Evolutionary conservation across 441 rosid genomes (phyloP), one percentile per base, ranked within the genome.

Genomic region (Pelargonium fulgidum): DNA sequence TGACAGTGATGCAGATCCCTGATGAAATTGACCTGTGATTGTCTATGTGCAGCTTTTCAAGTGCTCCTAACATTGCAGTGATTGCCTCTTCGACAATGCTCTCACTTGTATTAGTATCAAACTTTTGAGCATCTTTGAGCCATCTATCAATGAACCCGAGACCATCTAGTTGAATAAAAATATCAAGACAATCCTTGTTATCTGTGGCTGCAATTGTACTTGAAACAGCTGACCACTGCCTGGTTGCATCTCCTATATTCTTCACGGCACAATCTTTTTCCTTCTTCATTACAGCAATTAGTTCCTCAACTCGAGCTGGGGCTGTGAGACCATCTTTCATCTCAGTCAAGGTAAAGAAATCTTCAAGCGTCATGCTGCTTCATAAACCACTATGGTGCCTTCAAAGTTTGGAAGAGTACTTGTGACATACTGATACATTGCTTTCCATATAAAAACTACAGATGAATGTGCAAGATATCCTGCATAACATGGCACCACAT

Each of bases 201-300:
- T 90, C 96, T 1, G 98, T 92, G 42, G 90, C 93, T 41, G 89
- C 81, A 68, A 94, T 84, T n/a, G 92, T 81, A 81, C 89, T 87
- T 24, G 96, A 97, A 75, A 92, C 97, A 44, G 96, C 90, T 69
- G 90, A 79, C 98, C 97, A 92, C 63, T 92, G 97, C 79, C 96
- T 89, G 81, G 81, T 84, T 69, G 89, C 89, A 76, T 90, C 99
- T 2, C 87, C 82, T 72, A 77, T 64, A 69, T 86, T 87, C 81
- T 93, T 92, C 78, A 83, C 84, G 75, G 58, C 76, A 70, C 71
- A 78, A 72, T 84, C 87, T 82, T 84, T 90, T 68, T 85, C 92
- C 77, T 85, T 85, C 78, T 81, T 86, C 89, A 94, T 87, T 59
- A 87, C 84, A 73, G 81, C 71, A 66, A 92, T 74, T 72, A 94